Percentiles rank a stretch among this genome's conserved stretches.
Conservation (phyloP, 2,329 filamentous ascomycete species). For the Beauveria medogensis region DNA sequence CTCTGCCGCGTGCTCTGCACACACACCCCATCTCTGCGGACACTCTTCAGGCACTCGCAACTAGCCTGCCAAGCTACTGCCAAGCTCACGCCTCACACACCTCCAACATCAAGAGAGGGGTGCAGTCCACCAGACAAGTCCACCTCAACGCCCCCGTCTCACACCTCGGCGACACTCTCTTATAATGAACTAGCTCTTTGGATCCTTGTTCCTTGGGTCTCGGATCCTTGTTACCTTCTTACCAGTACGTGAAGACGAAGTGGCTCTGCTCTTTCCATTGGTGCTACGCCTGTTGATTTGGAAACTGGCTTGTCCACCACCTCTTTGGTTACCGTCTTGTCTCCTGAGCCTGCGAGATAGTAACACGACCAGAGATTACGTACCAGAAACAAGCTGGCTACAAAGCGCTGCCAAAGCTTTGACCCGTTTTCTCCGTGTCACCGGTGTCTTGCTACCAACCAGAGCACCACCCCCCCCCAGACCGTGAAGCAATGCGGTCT, state of each 20-base stretch:
- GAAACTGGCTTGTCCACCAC: neutral
- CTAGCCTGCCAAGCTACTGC: neutral
- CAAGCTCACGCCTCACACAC: neutral
- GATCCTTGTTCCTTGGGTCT: neutral
- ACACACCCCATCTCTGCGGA: neutral
- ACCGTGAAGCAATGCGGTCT: neutral
- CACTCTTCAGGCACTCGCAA: neutral
- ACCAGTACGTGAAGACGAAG: neutral
- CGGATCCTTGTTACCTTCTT: neutral
- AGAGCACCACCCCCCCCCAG: neutral
- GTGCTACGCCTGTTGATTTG: neutral
- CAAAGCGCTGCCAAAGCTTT: neutral
- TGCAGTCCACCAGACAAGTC: neutral
- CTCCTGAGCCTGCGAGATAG: neutral
- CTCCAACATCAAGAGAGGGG: neutral
- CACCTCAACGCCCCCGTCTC: constrained; percentile 8
- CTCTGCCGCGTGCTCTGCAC: neutral
- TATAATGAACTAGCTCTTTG: neutral
- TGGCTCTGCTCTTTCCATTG: constrained; percentile 7
- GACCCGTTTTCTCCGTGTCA: neutral
- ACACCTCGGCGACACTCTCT: constrained; percentile 7
- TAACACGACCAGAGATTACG: neutral
- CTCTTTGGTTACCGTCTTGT: neutral
- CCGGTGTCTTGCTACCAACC: neutral
- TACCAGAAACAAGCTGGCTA: neutral